Conservation (phyloP, 257 asterid genomes). For the Cordia subcordata region DNA sequence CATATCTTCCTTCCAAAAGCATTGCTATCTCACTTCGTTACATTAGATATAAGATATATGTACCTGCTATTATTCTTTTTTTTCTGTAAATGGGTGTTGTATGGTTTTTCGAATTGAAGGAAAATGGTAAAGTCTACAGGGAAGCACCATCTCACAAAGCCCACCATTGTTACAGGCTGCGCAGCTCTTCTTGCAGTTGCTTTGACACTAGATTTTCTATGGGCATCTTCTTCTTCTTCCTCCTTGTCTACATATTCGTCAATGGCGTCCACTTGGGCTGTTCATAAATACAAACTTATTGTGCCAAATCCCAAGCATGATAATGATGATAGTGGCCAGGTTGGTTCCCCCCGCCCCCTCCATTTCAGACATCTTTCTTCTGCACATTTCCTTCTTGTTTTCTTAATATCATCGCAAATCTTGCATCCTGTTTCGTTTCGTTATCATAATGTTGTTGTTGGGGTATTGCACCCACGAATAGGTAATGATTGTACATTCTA, state of each 20-base stretch:
- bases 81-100: conserved; percentile 16
- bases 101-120: not conserved
- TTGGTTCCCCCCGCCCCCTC: not conserved
- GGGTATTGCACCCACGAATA: not conserved
- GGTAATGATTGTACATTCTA: not conserved
- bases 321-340: conserved; percentile 21
- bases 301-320: conserved; percentile 19
- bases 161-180: conserved; percentile 35
- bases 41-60: too few species aligned
- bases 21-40: too few species aligned
- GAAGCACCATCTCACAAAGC: conserved; percentile 40
- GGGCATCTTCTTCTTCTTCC: conserved; percentile 39
- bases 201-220: conserved; percentile 36
- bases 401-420: too few species aligned
- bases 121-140: conserved; percentile 33
- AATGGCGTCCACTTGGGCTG: conserved; percentile 32
- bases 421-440: too few species aligned
- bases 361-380: not conserved
- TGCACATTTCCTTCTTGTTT: not conserved
- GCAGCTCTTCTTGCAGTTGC: conserved; percentile 40
- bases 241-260: conserved; percentile 29
- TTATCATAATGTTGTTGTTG: too few species aligned
- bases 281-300: conserved; percentile 16
- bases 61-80: not conserved
- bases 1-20: not conserved